Evolutionary conservation across 1,284 basidiomycete genomes (phyloP), one percentile per base, ranked within the genome.

Genomic region (Thelephora terrestris): DNA sequence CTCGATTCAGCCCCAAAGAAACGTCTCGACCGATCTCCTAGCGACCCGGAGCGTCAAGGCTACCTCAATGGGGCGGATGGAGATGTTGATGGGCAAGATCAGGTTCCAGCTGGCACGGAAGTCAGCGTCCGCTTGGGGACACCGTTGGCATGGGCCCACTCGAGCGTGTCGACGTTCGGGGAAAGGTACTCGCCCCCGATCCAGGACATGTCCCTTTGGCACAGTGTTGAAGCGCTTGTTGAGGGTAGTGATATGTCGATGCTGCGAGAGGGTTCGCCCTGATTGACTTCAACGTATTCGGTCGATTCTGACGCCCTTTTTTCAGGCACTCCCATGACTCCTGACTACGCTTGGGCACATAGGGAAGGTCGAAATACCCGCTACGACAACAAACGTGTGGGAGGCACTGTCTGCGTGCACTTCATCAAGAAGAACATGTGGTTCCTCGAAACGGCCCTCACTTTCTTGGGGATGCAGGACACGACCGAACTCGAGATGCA

Each of bases 381-480:
- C 49, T 91, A 90, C 65, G 73, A 81, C 54, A 71, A 74, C 43
- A 70, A 76, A 51, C 81, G 85, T 45, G 74, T 90, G 6, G 95
- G 95, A 2, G 95, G 95, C 4, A 99, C 95, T 0, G 78, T 95
- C 39, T 86, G 93, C 21, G 92, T 99, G 40, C 95, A 99, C 68
- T 98, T 90, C 63, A 85, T 98, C 70, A 99, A 98, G 78, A 87
- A 91, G 64, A 82, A 91, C 57, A 85, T 90, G 68, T 99, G 94
- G 95, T 98, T 91, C 67, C 66, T 91, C 55, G 95, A 99, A 70
- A 91, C 95, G 1, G 88, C 91, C 14, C 67, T 93, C 16, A 92
- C 91, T 18, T 68, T 98, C 18, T 71, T 97, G 25, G 90, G 91
- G 36, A 77, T 81, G 6, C 77, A 83, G 12, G 84, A 88, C 50